These are phyloP conservation scores for Chrysochromulina tobinii DNA, from an alignment of 78 protist genomes.

Conservation along the genomic window DNA sequence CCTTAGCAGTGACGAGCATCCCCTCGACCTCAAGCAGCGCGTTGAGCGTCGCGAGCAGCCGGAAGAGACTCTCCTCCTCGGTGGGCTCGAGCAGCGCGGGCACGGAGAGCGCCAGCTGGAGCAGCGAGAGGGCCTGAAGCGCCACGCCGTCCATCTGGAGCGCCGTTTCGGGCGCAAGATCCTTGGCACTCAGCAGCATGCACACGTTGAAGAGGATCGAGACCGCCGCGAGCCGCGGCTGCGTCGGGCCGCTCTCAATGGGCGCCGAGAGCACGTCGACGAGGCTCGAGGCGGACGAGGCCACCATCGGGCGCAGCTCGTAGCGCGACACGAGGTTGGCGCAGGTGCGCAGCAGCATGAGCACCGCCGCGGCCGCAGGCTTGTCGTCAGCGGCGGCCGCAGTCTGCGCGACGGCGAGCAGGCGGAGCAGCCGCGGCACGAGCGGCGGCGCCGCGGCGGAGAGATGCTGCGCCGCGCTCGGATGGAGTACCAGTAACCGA, in stretches of 20 bases:
- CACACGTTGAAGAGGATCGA: background rate
- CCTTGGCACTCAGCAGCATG: background rate
- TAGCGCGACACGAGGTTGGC: background rate
- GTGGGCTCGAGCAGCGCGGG: background rate
- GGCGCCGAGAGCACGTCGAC: background rate
- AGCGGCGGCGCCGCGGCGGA: background rate
- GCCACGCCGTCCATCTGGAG: background rate
- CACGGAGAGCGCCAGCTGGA: background rate
- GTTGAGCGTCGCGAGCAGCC: too few species aligned
- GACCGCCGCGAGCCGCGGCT: background rate
- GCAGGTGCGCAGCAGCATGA: background rate
- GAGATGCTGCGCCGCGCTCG: background rate
- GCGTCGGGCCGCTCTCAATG: background rate
- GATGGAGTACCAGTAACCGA: background rate
- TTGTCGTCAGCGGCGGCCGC: background rate
- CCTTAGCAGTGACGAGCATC: too few species aligned
- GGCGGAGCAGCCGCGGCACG: background rate
- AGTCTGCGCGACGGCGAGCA: background rate
- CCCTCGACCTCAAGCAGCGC: too few species aligned
- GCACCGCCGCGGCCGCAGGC: background rate
- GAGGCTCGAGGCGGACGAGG: background rate
- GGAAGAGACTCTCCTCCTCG: too few species aligned
- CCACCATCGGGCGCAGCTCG: background rate
- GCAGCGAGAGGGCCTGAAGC: background rate
- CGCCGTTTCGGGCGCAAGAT: background rate